phyloP scores from a whole-genome alignment of 805 yeast species.

The Cyberlindnera sargentensis region DNA sequence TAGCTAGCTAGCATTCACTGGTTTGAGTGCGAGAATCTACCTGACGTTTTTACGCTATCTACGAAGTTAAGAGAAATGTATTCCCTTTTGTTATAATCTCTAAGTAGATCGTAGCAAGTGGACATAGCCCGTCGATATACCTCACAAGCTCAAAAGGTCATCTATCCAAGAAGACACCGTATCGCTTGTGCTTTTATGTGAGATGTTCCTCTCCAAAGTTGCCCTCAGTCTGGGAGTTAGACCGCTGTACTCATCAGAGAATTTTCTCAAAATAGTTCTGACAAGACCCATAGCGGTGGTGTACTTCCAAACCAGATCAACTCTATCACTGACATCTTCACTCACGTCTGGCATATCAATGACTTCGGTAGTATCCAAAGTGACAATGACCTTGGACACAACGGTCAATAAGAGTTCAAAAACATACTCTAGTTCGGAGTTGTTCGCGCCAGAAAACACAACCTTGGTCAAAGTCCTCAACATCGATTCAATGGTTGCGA shows the following conservation, averaged over 20 bases:
- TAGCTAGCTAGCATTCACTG: background rate
- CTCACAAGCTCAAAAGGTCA: slow-evolving; percentile 23
- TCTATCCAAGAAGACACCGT: slow-evolving; percentile 27
- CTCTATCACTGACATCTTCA: slow-evolving; percentile 24
- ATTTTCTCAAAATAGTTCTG: slow-evolving; percentile 35
- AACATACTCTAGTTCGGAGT: slow-evolving; percentile 23
- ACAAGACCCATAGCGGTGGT: slow-evolving; percentile 29
- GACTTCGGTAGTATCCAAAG: slow-evolving; percentile 13
- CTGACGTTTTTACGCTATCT: background rate
- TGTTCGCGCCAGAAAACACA: slow-evolving; percentile 16
- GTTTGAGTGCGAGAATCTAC: background rate
- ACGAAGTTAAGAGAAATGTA: background rate
- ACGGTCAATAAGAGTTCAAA: slow-evolving; percentile 22
- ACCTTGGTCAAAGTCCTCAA: slow-evolving; percentile 29
- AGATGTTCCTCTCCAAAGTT: slow-evolving; percentile 26
- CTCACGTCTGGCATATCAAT: slow-evolving; percentile 21
- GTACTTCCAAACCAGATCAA: slow-evolving; percentile 37
- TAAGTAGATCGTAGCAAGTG: too few relatives aligned
- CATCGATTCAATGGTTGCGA: slow-evolving; percentile 38
- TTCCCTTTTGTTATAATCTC: background rate
- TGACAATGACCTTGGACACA: slow-evolving; percentile 15
- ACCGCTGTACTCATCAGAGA: slow-evolving; percentile 35
- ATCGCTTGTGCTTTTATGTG: slow-evolving; percentile 26
- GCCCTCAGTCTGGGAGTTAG: slow-evolving; percentile 27
- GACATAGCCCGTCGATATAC: background rate